Percentiles rank a stretch among this genome's conserved stretches.
Evolutionary conservation across 768 basidiomycete genomes (phyloP).

Genomic region (Lactifluus pinguis): DNA sequence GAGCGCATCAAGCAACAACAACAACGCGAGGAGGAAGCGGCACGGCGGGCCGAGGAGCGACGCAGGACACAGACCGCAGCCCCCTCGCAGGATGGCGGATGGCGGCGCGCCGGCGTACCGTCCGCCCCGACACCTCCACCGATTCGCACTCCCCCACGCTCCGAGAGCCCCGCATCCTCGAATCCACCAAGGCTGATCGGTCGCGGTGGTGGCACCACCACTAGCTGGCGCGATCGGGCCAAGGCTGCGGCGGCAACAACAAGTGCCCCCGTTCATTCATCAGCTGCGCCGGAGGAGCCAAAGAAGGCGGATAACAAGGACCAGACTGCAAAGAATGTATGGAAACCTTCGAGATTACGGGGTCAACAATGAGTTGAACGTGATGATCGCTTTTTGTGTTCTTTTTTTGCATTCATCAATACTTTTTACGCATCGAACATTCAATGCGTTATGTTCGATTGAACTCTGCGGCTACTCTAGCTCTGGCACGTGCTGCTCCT

Average conservation of each 20-base stretch:
- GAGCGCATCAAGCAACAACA: constrained; percentile 50
- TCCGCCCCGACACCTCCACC: constrained; percentile 13
- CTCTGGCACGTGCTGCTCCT: not conserved
- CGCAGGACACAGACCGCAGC: constrained; percentile 29
- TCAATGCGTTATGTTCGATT: not conserved
- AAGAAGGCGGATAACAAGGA: constrained; percentile 40
- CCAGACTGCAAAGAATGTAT: constrained; percentile 47
- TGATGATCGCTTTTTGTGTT: not conserved
- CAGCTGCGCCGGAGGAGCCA: constrained; percentile 3
- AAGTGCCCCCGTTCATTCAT: constrained; percentile 29
- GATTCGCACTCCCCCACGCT: constrained; percentile 33
- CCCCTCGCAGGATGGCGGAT: constrained; percentile 23
- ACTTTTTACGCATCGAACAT: not conserved
- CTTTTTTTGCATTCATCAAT: not conserved
- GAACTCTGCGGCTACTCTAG: not conserved
- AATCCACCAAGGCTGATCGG: constrained; percentile 24
- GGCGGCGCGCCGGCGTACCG: constrained; percentile 16
- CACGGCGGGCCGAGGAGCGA: constrained; percentile 33
- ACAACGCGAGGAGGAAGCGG: constrained; percentile 51
- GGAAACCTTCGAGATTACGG: constrained; percentile 22
- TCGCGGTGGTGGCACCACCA: constrained; percentile 25
- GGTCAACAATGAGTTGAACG: not conserved
- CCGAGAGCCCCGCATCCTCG: constrained; percentile 42
- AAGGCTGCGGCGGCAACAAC: constrained; percentile 28
- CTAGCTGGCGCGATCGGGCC: constrained; percentile 52